Conservation (phyloP, 2,329 filamentous ascomycete genomes). For the Blumeriella jaapii region DNA sequence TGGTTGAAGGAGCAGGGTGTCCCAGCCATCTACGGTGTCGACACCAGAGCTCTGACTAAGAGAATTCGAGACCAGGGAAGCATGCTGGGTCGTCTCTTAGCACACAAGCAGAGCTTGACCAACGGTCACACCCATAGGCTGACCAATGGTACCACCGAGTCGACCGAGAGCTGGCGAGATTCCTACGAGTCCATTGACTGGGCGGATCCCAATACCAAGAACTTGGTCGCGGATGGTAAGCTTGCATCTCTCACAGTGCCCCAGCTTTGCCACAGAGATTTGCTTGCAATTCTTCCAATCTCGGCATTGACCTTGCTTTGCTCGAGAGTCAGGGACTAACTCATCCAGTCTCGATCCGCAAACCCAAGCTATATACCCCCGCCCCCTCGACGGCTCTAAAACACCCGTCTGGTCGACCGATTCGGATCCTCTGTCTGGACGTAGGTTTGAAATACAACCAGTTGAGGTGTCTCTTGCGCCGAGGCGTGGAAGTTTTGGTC, state of each 20-base stretch:
- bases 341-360: slow-evolving; percentile 68
- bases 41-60: slow-evolving; percentile 89
- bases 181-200: slow-evolving; percentile 73
- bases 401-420: slow-evolving; percentile 76
- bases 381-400: slow-evolving; percentile 59
- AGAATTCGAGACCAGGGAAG: slow-evolving; percentile 87
- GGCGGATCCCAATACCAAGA: slow-evolving; percentile 84
- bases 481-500: slow-evolving; percentile 87
- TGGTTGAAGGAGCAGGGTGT: slow-evolving; percentile 96
- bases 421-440: slow-evolving; percentile 87
- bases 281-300: too few species aligned
- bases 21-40: slow-evolving; percentile 88
- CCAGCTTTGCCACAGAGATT: too few species aligned
- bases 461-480: slow-evolving; percentile 78
- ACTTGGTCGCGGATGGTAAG: slow-evolving; percentile 90
- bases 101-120: slow-evolving; percentile 46
- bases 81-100: slow-evolving; percentile 85
- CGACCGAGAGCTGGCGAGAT: slow-evolving; percentile 34
- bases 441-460: slow-evolving; percentile 99
- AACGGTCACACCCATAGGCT: slow-evolving; percentile 32
- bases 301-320: too few species aligned
- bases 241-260: slow-evolving; percentile 20
- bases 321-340: slow-evolving; percentile 29
- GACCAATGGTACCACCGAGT: slow-evolving; percentile 27
- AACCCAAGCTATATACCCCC: slow-evolving; percentile 77